Evolutionary conservation across 306 rosid species (phyloP).

Genomic region (Dryas alaskensis): DNA sequence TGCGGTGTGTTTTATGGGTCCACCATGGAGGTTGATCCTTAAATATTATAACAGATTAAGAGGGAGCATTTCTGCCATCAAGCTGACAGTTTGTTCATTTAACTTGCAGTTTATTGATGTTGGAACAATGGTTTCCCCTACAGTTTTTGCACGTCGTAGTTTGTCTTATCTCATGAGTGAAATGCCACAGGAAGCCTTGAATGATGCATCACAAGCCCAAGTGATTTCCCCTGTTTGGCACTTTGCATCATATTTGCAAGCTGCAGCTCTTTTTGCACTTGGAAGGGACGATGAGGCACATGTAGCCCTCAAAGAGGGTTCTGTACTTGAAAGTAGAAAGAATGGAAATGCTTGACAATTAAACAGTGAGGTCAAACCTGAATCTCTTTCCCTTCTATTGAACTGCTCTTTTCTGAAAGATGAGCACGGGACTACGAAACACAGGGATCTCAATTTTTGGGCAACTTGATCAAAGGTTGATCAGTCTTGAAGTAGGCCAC

Average conservation of each 20-base stretch:
- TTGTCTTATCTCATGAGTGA: constrained; percentile 64
- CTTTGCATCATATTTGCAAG: constrained; percentile 76
- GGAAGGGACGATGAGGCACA: constrained; percentile 71
- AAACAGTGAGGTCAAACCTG: constrained; percentile 5
- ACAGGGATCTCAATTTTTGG: constrained; percentile 43
- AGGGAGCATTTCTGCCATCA: constrained; percentile 16
- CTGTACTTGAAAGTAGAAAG: constrained; percentile 61
- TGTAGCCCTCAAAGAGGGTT: constrained; percentile 76
- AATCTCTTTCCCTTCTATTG: constrained; percentile 21
- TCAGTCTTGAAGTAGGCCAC: constrained; percentile 21
- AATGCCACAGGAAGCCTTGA: constrained; percentile 78
- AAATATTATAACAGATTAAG: background rate
- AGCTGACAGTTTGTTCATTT: constrained; percentile 33
- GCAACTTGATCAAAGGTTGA: constrained; percentile 27
- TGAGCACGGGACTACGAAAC: constrained; percentile 27
- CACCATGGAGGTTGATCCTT: background rate
- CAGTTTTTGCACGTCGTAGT: constrained; percentile 89
- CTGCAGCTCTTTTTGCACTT: constrained; percentile 57
- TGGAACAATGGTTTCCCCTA: constrained; percentile 92
- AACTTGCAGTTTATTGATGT: constrained; percentile 70
- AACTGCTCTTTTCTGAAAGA: constrained; percentile 28
- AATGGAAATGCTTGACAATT: constrained; percentile 36
- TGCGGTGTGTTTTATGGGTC: background rate
- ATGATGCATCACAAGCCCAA: constrained; percentile 81
- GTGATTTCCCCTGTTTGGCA: constrained; percentile 78